Conservation (phyloP, 768 basidiomycete genomes). For the Lactifluus pinguis region DNA sequence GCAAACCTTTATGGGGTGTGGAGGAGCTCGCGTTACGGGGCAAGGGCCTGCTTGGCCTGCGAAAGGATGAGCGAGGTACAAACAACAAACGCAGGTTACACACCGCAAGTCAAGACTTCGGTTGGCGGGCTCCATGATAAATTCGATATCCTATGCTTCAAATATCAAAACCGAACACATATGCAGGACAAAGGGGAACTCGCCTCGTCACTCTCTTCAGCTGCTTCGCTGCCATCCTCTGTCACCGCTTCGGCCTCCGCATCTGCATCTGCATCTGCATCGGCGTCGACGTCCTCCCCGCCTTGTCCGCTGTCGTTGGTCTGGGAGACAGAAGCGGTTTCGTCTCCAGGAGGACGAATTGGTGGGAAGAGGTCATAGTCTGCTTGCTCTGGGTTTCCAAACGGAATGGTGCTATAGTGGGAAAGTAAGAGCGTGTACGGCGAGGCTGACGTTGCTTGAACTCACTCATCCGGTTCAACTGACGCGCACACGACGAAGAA, state of each 20-base stretch:
- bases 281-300: constrained; percentile 20
- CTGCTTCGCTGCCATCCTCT: constrained; percentile 33
- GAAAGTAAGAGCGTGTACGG: neutral
- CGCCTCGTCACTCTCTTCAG: constrained; percentile 32
- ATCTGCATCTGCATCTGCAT: constrained; percentile 27
- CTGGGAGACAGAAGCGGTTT: neutral
- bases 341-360: constrained; percentile 18
- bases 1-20: constrained; percentile 26
- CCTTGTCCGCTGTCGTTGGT: constrained; percentile 14
- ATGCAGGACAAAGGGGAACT: constrained; percentile 37
- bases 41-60: constrained; percentile 30
- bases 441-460: neutral
- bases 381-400: neutral
- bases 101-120: constrained; percentile 73
- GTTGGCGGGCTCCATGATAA: constrained; percentile 75
- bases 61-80: neutral
- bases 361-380: constrained; percentile 11
- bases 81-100: constrained; percentile 12
- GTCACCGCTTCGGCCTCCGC: constrained; percentile 28
- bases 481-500: constrained; percentile 11
- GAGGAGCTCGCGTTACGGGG: constrained; percentile 25
- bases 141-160: constrained; percentile 64
- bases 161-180: neutral
- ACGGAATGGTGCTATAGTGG: constrained; percentile 4
- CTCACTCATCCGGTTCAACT: constrained; percentile 19